Base-by-base conservation (phyloP, 1,139 yeast genomes). In the Yamadazyma oceani region DNA sequence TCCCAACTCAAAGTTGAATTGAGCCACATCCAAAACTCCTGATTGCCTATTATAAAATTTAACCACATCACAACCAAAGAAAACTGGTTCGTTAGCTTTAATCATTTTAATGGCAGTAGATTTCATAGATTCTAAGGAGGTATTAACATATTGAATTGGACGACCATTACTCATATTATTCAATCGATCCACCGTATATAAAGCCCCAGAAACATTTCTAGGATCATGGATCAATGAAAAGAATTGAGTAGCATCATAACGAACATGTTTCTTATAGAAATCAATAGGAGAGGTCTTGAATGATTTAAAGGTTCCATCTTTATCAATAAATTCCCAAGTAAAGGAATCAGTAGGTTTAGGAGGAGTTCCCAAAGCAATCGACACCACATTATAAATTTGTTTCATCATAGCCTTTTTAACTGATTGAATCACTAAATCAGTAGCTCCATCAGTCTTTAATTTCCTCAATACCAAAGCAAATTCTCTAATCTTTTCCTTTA, bases 61-160 rank as follows among this genome's bases (percentile, higher is more conserved):
- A n/a, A 90, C 92, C 13, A 89, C 87, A 60, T 86, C 94, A 23
- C 89, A 82, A 13, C 95, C 95, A 54, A 86, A 86, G 63, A 85
- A 86, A 4, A 86, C 86, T 0, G 94, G 85, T 58, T 82, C 83
- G 60, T 85, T 80, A 44, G 69, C 73, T 59, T 82, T 74, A 55
- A 86, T 75, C 66, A 86, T 76, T 50, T 74, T 73, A 32, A 85
- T 76, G 15, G 87, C 85, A 32, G 80, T 69, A 22, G 68, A 53
- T 35, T 87, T 78, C 40, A 86, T 63, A 3, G 67, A 67, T 9
- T 75, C 76, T 42, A 81, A 72, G 33, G 80, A 80, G 38, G 80
- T 70, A 58, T 86, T 86, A 48, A 86, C 72, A 55, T 86, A 86
- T 38, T 75, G 72, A 31, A 85, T 85, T 31, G 77, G 78, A 49